Conservation (phyloP, 192 early-diverging fungal genomes). For the Linderina pennispora region DNA sequence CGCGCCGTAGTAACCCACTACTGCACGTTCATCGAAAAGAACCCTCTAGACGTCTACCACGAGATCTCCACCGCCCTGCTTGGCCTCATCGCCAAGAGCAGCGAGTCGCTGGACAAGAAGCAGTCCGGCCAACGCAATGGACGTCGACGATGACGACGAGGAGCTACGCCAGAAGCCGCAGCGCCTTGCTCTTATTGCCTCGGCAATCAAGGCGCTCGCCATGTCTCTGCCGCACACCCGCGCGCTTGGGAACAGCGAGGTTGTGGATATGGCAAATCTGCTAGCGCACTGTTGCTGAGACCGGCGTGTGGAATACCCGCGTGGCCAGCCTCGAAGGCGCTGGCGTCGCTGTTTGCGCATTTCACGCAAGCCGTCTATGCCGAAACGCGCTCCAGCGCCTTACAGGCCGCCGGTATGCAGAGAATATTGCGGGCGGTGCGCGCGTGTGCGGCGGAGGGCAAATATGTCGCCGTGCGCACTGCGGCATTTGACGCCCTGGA, state of each 20-base stretch:
- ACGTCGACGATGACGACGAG: constrained; percentile 14
- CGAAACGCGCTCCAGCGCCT: too few relatives aligned
- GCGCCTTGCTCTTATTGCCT: constrained; percentile 27
- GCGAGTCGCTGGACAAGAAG: constrained; percentile 14
- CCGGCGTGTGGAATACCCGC: constrained; percentile 81
- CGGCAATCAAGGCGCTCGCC: constrained; percentile 21
- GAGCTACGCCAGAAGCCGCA: constrained; percentile 23
- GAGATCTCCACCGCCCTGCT: constrained; percentile 7
- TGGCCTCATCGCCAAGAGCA: constrained; percentile 1
- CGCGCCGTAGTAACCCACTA: constrained; percentile 17
- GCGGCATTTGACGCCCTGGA: constrained; percentile 50
- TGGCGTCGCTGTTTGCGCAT: constrained; percentile 52
- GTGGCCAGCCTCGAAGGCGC: constrained; percentile 62
- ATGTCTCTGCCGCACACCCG: constrained; percentile 11
- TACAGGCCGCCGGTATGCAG: too few relatives aligned
- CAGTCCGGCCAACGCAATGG: constrained; percentile 44
- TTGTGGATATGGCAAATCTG: constrained; percentile 29
- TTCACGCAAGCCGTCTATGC: too few relatives aligned
- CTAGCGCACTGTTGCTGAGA: constrained; percentile 51
- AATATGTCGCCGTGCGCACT: constrained; percentile 58
- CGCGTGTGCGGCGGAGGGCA: constrained; percentile 52
- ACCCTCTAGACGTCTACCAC: constrained; percentile 13
- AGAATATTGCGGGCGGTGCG: constrained; percentile 15
- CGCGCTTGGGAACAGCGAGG: constrained; percentile 32
- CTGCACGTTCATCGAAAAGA: constrained; percentile 7